Conservation (phyloP, 2,329 filamentous ascomycete species). For the Neonectria magnoliae region DNA sequence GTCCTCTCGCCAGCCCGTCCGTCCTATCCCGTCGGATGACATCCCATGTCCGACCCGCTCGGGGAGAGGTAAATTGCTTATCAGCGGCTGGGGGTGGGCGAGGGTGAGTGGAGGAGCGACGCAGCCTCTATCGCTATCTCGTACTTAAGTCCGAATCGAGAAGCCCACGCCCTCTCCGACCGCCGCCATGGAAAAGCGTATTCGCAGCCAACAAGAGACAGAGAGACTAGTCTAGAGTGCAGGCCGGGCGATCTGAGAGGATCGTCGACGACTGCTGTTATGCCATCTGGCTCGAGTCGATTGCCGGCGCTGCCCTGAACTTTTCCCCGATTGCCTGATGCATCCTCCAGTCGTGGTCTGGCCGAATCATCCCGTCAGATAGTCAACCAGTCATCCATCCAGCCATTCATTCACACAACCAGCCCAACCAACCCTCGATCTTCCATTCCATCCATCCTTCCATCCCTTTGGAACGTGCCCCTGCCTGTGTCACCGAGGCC, state of each 20-base stretch:
- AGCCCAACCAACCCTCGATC: constrained; percentile 4
- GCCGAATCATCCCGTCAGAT: background rate
- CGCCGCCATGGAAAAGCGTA: constrained; percentile 8
- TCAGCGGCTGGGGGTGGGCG: constrained; percentile 19
- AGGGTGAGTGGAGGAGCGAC: constrained; percentile 13
- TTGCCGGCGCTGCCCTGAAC: constrained; percentile 25
- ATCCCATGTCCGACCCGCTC: constrained; percentile 12
- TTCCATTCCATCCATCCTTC: background rate
- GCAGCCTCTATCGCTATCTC: constrained; percentile 20
- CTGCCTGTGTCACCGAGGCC: constrained; percentile 12
- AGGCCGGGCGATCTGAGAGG: background rate
- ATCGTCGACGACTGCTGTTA: constrained; percentile 25
- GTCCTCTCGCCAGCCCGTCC: constrained; percentile 1
- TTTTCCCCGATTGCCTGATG: constrained; percentile 21
- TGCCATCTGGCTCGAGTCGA: constrained; percentile 39
- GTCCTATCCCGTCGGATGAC: background rate
- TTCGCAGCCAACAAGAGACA: background rate
- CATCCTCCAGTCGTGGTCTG: background rate
- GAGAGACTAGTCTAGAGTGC: background rate
- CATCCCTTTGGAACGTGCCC: background rate
- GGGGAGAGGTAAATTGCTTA: constrained; percentile 19
- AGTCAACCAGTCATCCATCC: background rate
- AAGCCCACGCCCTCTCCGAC: constrained; percentile 14
- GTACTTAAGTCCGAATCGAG: constrained; percentile 1
- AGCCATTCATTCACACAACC: background rate